Conservation (phyloP, 2,329 filamentous ascomycete genomes). For the Colletotrichum sp. region DNA sequence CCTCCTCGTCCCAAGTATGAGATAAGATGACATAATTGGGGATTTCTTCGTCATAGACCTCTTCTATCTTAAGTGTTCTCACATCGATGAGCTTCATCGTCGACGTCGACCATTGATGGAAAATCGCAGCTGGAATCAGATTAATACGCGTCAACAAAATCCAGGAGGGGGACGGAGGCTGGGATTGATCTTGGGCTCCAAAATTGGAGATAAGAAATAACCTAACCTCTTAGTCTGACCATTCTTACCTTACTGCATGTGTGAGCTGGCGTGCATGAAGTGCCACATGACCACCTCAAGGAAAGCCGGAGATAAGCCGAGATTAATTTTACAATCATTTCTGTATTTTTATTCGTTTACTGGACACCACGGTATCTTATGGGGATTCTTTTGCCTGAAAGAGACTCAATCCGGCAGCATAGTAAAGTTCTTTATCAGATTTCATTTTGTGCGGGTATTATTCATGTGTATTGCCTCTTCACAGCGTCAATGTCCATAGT, state of each 20-base stretch:
- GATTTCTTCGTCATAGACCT: neutral
- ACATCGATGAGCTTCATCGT: neutral
- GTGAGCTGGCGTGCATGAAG: neutral
- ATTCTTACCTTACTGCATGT: neutral
- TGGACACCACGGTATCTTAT: neutral
- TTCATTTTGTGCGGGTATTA: neutral
- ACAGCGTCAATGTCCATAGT: too few species aligned
- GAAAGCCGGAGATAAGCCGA: neutral
- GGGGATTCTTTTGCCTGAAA: neutral
- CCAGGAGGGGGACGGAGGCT: neutral
- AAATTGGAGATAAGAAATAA: neutral
- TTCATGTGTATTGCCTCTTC: neutral
- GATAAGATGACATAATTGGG: constrained; percentile 29
- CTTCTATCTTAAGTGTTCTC: neutral
- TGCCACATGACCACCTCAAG: neutral
- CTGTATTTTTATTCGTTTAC: neutral
- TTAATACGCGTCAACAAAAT: neutral
- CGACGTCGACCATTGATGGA: neutral
- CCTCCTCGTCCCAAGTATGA: constrained; percentile 28
- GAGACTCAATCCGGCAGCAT: neutral
- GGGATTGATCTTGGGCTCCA: neutral
- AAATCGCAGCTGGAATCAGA: neutral
- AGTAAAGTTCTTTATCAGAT: neutral
- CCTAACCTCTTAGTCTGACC: neutral
- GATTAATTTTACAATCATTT: neutral